Percentiles rank a stretch among this genome's conserved stretches.
Conservation (phyloP, 2,329 filamentous ascomycete species). For the Leptosphaerulina australis region DNA sequence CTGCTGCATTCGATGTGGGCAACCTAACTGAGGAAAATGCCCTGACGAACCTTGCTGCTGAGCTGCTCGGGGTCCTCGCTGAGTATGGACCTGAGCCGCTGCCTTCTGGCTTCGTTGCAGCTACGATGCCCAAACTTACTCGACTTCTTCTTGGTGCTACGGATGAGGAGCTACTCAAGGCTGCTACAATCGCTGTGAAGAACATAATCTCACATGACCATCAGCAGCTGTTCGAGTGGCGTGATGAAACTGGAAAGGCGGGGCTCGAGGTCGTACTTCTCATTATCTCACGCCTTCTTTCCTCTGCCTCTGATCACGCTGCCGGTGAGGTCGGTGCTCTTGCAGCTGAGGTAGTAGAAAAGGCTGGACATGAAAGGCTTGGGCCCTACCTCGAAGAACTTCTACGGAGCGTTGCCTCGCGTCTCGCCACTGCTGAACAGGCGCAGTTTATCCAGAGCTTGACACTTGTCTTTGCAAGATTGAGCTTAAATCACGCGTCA, state of each 20-base stretch:
- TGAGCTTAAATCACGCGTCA: conserved; percentile 81
- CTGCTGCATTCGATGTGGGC: conserved; percentile 86
- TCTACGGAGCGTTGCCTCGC: conserved; percentile 83
- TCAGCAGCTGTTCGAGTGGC: conserved; percentile 86
- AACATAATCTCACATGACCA: conserved; percentile 90
- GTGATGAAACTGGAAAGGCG: conserved; percentile 75
- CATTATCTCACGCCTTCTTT: conserved; percentile 89
- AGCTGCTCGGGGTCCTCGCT: conserved; percentile 79
- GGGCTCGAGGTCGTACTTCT: conserved; percentile 88
- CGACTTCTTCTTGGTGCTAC: conserved; percentile 78
- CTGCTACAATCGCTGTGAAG: conserved; percentile 84
- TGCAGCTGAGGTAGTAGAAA: conserved; percentile 93
- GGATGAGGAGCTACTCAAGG: conserved; percentile 88
- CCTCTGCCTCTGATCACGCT: conserved; percentile 82
- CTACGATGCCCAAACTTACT: conserved; percentile 85
- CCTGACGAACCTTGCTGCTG: conserved; percentile 83
- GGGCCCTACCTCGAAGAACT: conserved; percentile 90
- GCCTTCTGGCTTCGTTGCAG: conserved; percentile 82
- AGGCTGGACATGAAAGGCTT: conserved; percentile 87
- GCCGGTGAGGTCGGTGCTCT: conserved; percentile 96
- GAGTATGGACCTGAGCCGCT: conserved; percentile 85
- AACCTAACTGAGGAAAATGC: conserved; percentile 83
- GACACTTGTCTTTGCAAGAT: conserved; percentile 90
- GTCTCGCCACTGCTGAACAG: conserved; percentile 80
- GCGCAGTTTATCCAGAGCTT: conserved; percentile 94